Evolutionary conservation across 108 stramenopile species (phyloP), one percentile per base, ranked within the genome.

Genomic region (Schizochytrium sp.): DNA sequence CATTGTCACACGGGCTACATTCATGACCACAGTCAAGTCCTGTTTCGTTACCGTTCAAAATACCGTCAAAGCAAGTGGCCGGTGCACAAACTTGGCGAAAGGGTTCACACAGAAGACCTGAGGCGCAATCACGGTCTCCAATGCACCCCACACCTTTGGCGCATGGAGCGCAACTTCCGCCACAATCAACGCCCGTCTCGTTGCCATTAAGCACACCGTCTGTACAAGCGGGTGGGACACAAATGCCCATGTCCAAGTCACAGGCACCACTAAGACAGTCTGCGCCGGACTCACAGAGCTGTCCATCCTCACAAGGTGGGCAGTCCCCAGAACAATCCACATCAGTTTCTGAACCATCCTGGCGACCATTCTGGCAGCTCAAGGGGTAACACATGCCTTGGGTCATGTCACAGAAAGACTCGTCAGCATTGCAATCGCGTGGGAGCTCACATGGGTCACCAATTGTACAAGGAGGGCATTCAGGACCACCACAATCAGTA

Each of bases 121-220:
- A 1, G 53, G 10, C 76, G 55, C 89, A 89, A 72, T 89, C 89
- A 40, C 49, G 41, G 72, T 61, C 46, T 0, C 17, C 28, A 0
- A 89, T 46, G 72, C 89, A 89, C 0, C 50, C 55, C n/a, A 57
- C 41, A 5, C 46, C 61, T 41, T 42, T 42, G 19, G 38, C 50
- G 28, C 89, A 89, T 7, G 47, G 60, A 15, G 72, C 60, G 3
- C 89, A 89, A 40, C 40, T 41, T 2, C 89, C 89, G 19, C 89
- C 89, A 49, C 89, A 89, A 72, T 89, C 72, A 19, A 61, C 61
- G 72, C 57, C 89, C 49, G 89, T 89, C 72, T 89, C 89, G 53
- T 72, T 47, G 3, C 76, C 76, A 42, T 83, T 83, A 38, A 83
- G 50, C 15, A 83, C n/a, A 28, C 76, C 76, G 28, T 83, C 76